Conservation (phyloP, 202 grass and related monocot genomes). For the Hordeum pubiflorum region DNA sequence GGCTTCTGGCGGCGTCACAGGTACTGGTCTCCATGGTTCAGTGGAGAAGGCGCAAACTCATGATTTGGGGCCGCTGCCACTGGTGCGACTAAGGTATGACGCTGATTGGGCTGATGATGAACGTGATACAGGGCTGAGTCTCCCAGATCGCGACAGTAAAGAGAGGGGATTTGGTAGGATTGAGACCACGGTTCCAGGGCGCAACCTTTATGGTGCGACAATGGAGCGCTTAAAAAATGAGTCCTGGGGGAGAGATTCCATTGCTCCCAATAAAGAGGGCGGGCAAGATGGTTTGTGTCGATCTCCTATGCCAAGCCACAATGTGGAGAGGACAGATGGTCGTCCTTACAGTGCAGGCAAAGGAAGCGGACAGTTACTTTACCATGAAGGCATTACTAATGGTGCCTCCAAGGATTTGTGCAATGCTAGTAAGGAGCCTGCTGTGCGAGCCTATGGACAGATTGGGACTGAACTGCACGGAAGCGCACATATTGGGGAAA, state of each 20-base stretch:
- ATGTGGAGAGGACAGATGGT: conserved; percentile 37
- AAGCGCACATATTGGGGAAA: conserved; percentile 22
- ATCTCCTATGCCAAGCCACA: conserved; percentile 31
- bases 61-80: conserved; percentile 46
- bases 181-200: conserved; percentile 26
- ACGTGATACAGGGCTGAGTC: conserved; percentile 73
- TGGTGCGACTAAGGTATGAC: conserved; percentile 53
- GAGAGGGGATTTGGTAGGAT: conserved; percentile 54
- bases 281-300: conserved; percentile 49
- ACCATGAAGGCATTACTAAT: conserved; percentile 24
- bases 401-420: conserved; percentile 52
- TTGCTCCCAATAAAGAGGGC: conserved; percentile 36
- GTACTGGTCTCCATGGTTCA: conserved; percentile 15
- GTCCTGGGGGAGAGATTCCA: conserved; percentile 38
- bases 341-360: conserved; percentile 57
- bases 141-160: conserved; percentile 53
- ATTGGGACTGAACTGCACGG: conserved; percentile 45
- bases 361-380: conserved; percentile 37
- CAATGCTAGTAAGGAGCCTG: conserved; percentile 30
- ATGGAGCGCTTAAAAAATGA: conserved; percentile 55
- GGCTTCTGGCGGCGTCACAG: conserved; percentile 8
- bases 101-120: conserved; percentile 97
- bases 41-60: conserved; percentile 37
- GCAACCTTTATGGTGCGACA: conserved; percentile 29
- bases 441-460: conserved; percentile 23